Base-by-base conservation (phyloP, 495 filamentous ascomycete species). In the Podospora conica region DNA sequence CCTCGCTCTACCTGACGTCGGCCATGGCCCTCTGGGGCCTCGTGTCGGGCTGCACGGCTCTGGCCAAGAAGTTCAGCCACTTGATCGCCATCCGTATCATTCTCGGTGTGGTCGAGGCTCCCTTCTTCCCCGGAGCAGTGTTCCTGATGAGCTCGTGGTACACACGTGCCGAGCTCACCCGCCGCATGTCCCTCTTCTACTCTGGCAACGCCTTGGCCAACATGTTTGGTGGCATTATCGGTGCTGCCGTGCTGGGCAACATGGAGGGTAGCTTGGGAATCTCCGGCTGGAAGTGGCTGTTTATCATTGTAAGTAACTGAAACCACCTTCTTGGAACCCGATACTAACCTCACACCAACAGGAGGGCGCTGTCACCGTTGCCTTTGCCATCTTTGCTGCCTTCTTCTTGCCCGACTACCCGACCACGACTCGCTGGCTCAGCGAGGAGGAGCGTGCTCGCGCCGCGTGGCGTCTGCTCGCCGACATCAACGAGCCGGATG, bases 21-120 rank as follows among this genome's bases (percentile, higher is more conserved):
- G 79, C 82, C 18, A 89, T 88, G 84, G 71, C 83, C 3, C 68
- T 86, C 0, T 90, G 88, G 87, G 87, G 86, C 18, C 73, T 81
- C 8, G 85, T 90, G 25, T 87, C 84, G 1, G 80, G 82, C 0
- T 78, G 79, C 53, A 87, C 85, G 31, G 85, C 84, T 9, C 83
- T 78, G 20, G 79, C 80, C 1, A 73, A 79, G 5, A 87, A 76
- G 59, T 89, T 82, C 65, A 74, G 76, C 20, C 83, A 85, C 10
- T 76, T 90, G 25, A 73, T 89, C 8, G 82, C 79, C 0, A 80
- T 85, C 60, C 81, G 87, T 12, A 88, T 90, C 76, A 84, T 89
- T 57, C 80, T 90, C 3, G 87, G 88, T 61, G 84, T 89, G 48
- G 80, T 83, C 27, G 84, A 86, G 70, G 83, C 85, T 0, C 81